A percentile compares a stretch with the other conserved stretches of the same genome.
Evolutionary conservation across 371 early-diverging fungal species (phyloP).

Genomic region (Haplosporangium sp.): DNA sequence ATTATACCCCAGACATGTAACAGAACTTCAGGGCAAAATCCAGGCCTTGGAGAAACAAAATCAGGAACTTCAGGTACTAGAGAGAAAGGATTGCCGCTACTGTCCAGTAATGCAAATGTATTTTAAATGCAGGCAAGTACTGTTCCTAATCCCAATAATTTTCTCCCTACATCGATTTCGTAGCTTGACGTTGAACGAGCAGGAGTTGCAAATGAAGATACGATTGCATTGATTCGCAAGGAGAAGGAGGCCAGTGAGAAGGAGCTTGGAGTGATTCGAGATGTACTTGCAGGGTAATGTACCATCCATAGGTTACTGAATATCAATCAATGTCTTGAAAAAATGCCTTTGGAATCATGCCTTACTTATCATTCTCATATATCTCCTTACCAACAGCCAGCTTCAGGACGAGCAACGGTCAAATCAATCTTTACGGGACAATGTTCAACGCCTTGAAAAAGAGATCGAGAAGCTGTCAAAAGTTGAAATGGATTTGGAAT

Average conservation of each 20-base stretch:
- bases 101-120: too few species aligned
- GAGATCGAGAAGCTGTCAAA: constrained; percentile 42
- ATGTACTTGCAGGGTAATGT: constrained; percentile 48
- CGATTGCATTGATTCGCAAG: constrained; percentile 45
- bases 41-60: constrained; percentile 66
- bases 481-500: constrained; percentile 27
- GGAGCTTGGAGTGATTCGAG: constrained; percentile 42
- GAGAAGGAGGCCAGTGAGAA: constrained; percentile 44
- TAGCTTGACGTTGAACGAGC: constrained; percentile 52
- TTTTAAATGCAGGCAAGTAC: neutral
- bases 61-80: constrained; percentile 62
- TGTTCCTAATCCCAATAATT: neutral
- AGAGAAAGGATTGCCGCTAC: neutral
- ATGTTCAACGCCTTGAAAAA: constrained; percentile 26
- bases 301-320: neutral
- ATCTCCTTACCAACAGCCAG: constrained; percentile 13
- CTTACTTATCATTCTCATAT: too few species aligned
- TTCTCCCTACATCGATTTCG: neutral
- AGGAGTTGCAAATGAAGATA: constrained; percentile 52
- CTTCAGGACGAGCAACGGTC: constrained; percentile 42
- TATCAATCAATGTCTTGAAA: neutral
- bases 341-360: too few species aligned
- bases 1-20: constrained; percentile 66
- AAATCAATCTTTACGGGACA: constrained; percentile 23
- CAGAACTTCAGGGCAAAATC: constrained; percentile 64